Conservation (phyloP, 2,329 filamentous ascomycete genomes). For the Tolypocladium album region DNA sequence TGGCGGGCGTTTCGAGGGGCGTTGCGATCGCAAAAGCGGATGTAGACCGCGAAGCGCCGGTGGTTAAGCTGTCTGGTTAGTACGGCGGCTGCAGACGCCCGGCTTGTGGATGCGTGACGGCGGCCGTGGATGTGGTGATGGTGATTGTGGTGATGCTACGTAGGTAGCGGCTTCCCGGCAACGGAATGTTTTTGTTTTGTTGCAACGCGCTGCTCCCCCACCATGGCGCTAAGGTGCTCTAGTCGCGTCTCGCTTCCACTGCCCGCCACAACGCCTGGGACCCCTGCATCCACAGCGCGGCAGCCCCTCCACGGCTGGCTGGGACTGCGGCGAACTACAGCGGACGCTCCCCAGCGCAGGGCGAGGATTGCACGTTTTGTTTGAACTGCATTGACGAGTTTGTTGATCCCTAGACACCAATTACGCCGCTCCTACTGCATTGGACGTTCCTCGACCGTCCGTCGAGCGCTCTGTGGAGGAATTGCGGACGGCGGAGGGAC, state of each 20-base stretch:
- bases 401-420: not conserved
- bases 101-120: constrained; percentile 2
- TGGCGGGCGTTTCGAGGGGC: constrained; percentile 7
- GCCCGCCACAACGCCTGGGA: not conserved
- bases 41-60: not conserved
- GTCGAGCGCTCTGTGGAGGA: not conserved
- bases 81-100: not conserved
- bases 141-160: constrained; percentile 2
- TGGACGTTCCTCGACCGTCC: not conserved
- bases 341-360: not conserved
- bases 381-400: not conserved
- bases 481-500: not conserved
- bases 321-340: not conserved
- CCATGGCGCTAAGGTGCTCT: constrained; percentile 1
- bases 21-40: not conserved
- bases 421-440: not conserved
- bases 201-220: constrained; percentile 14
- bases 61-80: not conserved
- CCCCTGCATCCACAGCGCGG: constrained; percentile 10
- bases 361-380: not conserved
- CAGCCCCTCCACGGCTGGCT: not conserved
- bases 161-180: constrained; percentile 7
- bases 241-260: constrained; percentile 1
- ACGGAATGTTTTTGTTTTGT: constrained; percentile 22
- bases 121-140: constrained; percentile 6